Percentiles rank a stretch among this genome's conserved stretches.
Conservation (phyloP, 495 filamentous ascomycete species). For the Hyaloscypha variabilis region DNA sequence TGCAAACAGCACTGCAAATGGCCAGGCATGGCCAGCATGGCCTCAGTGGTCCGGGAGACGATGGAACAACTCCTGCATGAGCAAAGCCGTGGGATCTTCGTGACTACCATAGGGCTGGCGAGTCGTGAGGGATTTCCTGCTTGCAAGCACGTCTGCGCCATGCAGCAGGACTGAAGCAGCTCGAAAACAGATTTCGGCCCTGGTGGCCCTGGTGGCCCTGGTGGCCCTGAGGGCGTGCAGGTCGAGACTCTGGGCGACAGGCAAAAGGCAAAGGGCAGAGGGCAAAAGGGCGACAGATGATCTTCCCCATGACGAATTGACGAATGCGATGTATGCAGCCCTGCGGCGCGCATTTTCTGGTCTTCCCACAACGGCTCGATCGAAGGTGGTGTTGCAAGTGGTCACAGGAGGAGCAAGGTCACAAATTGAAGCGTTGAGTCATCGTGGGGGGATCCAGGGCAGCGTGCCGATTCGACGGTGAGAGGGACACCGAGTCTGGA, state of each 20-base stretch:
- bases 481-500: not conserved
- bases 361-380: not conserved
- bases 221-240: not conserved
- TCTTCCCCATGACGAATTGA: not conserved
- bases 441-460: not conserved
- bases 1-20: not conserved
- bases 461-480: not conserved
- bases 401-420: not conserved
- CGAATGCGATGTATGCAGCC: not conserved
- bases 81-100: not conserved
- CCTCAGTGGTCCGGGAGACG: not conserved
- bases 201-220: not conserved
- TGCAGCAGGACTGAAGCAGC: not conserved
- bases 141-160: slow-evolving; percentile 1
- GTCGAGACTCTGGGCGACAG: not conserved
- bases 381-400: not conserved
- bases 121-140: slow-evolving; percentile 8
- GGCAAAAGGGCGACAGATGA: not conserved
- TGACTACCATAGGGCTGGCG: slow-evolving; percentile 6
- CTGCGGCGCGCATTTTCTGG: not conserved
- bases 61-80: slow-evolving; percentile 7
- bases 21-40: not conserved
- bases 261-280: not conserved
- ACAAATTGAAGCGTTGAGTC: not conserved
- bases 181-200: not conserved